Base-by-base conservation (phyloP, 2,329 filamentous ascomycete species). In the Exophiala calicioides region DNA sequence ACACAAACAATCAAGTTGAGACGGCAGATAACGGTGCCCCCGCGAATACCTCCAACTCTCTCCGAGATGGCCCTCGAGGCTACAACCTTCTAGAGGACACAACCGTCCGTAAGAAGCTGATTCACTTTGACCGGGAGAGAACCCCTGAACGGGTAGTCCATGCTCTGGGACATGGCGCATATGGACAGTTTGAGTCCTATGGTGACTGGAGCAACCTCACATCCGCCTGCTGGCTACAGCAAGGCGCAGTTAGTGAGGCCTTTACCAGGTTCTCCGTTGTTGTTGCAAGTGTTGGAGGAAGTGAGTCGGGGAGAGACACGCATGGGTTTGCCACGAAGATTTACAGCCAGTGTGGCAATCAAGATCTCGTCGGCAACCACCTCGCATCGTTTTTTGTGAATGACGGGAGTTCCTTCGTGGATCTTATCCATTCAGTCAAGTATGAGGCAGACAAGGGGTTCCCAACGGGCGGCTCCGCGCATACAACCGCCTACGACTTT, bases 41-140 rank as follows among this genome's bases (percentile, higher is more conserved):
- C 0, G 82, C 88, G 30, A 72, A 73, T 35, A 85, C 88, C 21
- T 82, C 85, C 59, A 72, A 77, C 52, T 85, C 81, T 58, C 67
- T 88, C 27, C 83, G 75, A 58, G 83, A 77, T n/a, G 85, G 85
- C 2, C 73, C 77, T 5, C 73, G 84, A 33, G 85, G 85, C 1
- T 77, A 85, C 1, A 84, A 82, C 1, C 68, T 88, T 15, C 68
- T 89, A 0, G 85, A 88, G 59, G 85, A 88, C 61, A 86, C 85
- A 39, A 81, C 85, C 53, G 83, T 86, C 61, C 76, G 84, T 23
- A 83, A 88, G 59, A 88, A 86, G 69, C 64, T 83, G 1, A 72
- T 80, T 2, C 79, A 82, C 57, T 83, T 83, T 56, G 74, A 78
- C 51, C 72, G 79, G 4, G 79, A 83, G 62, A 68, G 80, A 15